phyloP scores from a whole-genome alignment of 192 early-diverging fungal species.

The Gamsiella multidivaricata region DNA sequence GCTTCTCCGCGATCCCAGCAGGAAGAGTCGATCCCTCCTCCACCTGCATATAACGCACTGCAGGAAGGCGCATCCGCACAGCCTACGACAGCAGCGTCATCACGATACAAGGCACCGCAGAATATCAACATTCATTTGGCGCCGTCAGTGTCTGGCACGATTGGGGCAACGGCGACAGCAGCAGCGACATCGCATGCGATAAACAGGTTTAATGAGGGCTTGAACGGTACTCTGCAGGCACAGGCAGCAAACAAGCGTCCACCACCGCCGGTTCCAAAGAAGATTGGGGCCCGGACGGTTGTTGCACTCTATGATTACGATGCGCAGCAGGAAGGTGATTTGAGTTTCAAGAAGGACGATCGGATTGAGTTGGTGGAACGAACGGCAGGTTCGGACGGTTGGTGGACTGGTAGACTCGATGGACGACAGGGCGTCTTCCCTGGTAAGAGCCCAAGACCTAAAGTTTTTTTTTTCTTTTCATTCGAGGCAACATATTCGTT shows the following conservation, averaged over 20 bases:
- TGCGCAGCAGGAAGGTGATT: conserved; percentile 77
- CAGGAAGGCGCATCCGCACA: not conserved
- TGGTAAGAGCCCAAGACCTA: too few relatives aligned
- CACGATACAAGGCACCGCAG: conserved; percentile 13
- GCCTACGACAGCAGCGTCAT: conserved; percentile 4
- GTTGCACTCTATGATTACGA: conserved; percentile 83
- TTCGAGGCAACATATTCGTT: too few relatives aligned
- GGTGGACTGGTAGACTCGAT: conserved; percentile 84
- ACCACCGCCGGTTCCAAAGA: conserved; percentile 50
- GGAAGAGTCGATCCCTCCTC: conserved; percentile 7
- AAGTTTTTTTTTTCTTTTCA: conserved; percentile 1
- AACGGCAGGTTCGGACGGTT: conserved; percentile 71
- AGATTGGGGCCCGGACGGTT: conserved; percentile 56
- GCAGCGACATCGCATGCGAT: conserved; percentile 34
- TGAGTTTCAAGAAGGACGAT: conserved; percentile 78
- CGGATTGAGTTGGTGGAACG: conserved; percentile 74
- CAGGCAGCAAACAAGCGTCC: conserved; percentile 27
- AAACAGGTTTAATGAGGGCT: conserved; percentile 12
- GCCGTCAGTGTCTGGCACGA: conserved; percentile 30
- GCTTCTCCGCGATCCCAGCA: not conserved
- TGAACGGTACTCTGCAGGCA: conserved; percentile 6
- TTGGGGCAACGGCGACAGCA: conserved; percentile 28
- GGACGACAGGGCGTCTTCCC: conserved; percentile 77
- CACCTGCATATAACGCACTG: conserved; percentile 34
- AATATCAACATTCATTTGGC: conserved; percentile 33